Percentiles rank a stretch among this genome's conserved stretches.
phyloP scores from a whole-genome alignment of 1,284 basidiomycete genomes.

The Tylopilus microsporus region DNA sequence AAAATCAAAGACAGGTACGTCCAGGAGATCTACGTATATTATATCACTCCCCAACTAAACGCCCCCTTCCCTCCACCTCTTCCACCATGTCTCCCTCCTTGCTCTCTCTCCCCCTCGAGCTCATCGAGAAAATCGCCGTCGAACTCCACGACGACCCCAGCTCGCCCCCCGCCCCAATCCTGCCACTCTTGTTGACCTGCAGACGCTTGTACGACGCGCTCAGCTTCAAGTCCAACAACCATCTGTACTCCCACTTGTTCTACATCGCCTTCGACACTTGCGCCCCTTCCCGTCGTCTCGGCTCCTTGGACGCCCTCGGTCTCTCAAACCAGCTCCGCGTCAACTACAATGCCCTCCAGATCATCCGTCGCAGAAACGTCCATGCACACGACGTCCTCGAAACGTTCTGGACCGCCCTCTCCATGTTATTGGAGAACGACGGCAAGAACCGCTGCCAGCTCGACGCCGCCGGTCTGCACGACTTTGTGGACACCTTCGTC shows the following conservation, averaged over 20 bases:
- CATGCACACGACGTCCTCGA: conserved; percentile 40
- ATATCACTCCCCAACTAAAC: not conserved
- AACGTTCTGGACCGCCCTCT: conserved; percentile 45
- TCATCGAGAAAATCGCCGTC: conserved; percentile 55
- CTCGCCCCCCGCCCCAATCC: conserved; percentile 40
- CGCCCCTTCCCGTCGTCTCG: conserved; percentile 50
- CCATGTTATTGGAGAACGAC: conserved; percentile 74
- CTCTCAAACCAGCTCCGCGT: conserved; percentile 45
- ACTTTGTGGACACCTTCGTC: conserved; percentile 46
- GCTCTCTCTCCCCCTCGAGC: conserved; percentile 48
- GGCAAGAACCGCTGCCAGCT: conserved; percentile 66
- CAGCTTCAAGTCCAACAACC: conserved; percentile 31
- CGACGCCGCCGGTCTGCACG: conserved; percentile 44
- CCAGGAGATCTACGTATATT: not conserved
- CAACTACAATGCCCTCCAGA: conserved; percentile 40
- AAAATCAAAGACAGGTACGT: not conserved
- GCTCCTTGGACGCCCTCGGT: conserved; percentile 34
- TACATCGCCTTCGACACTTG: conserved; percentile 55
- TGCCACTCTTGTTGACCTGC: conserved; percentile 50
- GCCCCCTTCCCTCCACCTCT: not conserved
- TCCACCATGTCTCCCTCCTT: conserved; percentile 23
- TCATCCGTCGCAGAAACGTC: conserved; percentile 40
- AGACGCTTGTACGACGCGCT: conserved; percentile 42
- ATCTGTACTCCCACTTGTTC: conserved; percentile 61
- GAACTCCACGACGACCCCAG: conserved; percentile 40